Evolutionary conservation across 768 basidiomycete genomes (phyloP).

Genomic region (Vishniacozyma victoriae): DNA sequence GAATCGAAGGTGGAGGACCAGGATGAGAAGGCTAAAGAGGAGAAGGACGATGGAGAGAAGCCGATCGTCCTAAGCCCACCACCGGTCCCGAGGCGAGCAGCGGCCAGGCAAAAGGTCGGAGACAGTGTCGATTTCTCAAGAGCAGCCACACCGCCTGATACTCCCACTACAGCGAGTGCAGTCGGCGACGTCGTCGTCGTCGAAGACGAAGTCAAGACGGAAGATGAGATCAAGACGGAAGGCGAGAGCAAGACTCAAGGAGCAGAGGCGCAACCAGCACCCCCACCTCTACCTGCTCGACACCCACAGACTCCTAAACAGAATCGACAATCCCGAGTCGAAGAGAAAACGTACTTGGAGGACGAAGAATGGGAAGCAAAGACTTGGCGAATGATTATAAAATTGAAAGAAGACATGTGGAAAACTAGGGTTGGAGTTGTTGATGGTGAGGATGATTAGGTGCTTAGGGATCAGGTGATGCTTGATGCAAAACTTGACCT

Average conservation of each 20-base stretch:
- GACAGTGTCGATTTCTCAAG: too few species aligned
- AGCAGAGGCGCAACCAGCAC: slow-evolving; percentile 1
- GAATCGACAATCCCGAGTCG: slow-evolving; percentile 1
- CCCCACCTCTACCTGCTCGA: slow-evolving; percentile 1
- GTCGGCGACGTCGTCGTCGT: too few species aligned
- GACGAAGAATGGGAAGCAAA: slow-evolving; percentile 41
- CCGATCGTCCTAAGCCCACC: too few species aligned
- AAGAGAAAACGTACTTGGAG: slow-evolving; percentile 18
- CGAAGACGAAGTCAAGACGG: slow-evolving; percentile 2
- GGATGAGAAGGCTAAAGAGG: neutral
- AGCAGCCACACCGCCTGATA: too few species aligned
- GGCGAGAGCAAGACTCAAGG: neutral
- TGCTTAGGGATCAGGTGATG: too few species aligned
- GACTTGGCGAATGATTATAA: slow-evolving; percentile 40
- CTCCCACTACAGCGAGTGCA: neutral
- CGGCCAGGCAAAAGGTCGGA: too few species aligned
- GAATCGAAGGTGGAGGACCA: neutral
- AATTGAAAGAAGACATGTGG: slow-evolving; percentile 46
- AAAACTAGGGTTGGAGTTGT: slow-evolving; percentile 39
- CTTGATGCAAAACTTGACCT: too few species aligned
- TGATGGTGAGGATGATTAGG: slow-evolving; percentile 17
- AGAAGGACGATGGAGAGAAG: neutral
- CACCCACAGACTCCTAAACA: slow-evolving; percentile 6
- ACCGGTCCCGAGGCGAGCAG: too few species aligned
- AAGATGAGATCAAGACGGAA: slow-evolving; percentile 1